Evolutionary conservation across 2,329 filamentous ascomycete species (phyloP), one percentile per base, ranked within the genome.

Genomic region (Ceratocystis alfenasii): DNA sequence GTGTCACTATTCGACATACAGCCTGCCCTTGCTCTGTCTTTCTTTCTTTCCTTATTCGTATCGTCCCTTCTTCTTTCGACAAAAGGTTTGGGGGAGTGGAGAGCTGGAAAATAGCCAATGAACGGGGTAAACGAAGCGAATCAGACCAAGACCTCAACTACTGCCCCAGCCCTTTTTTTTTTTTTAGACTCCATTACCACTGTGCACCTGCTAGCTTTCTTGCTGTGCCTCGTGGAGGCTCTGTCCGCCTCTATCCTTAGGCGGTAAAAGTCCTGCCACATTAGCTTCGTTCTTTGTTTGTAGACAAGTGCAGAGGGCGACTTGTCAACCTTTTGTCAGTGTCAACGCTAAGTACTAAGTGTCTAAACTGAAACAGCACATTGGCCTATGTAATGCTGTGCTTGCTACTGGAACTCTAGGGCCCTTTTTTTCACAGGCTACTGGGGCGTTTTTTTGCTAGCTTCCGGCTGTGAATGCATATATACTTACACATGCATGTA

Each of bases 201-300:
- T 12, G 10, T 50, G 48, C 48, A 22, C 48, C 48, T 53, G 48
- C 48, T 25, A 2, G 17, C 15, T 36, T 36, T n/a, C 55, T 36
- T 30, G n/a, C 55, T 59, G 55, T 36, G 55, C 55, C 30, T n/a
- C 30, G 30, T 33, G 28, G 28, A 59, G 28, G 55, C 55, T 59
- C 55, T 36, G 28, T 59, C 55, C 33, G 22, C 5, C 20, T 33
- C 15, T 4, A n/a, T 36, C 8, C 1, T 33, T 10, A 36, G 53
- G 25, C 55, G 55, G 55, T 59, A 36, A 15, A 41, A 59, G 55
- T 17, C 2, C 28, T 59, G 55, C 36, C 36, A 41, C 55, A 59
- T 59, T 59, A 59, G 55, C 55, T 59, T 36, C 28, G 4, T 59
- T 59, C 25, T 20, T 59, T 59, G 55, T 59, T 59, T 36, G 15